Evolutionary conservation across 2,329 filamentous ascomycete species (phyloP), one percentile per base, ranked within the genome.

Genomic region (Beauveria sp.): DNA sequence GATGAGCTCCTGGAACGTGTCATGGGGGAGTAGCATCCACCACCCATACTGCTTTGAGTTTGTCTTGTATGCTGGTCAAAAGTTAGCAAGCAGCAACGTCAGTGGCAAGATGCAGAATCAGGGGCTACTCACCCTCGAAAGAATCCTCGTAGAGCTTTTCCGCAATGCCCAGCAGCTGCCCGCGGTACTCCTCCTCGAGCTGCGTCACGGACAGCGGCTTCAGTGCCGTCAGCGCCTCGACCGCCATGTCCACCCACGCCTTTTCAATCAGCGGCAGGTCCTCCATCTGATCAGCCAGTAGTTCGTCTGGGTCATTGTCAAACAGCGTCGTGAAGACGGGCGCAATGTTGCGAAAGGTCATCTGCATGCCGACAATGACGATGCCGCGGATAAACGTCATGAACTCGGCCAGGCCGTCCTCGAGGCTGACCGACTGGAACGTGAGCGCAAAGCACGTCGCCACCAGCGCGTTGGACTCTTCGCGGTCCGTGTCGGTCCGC

Each of bases 331-430:
- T 74, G 64, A 84, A 85, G 55, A 85, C 72, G 60, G 82, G 77
- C 22, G 76, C 76, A 48, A 79, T 76, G 24, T 78, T 76, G 58
- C 78, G 76, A 63, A 74, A 73, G 69, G 76, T 76, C 77, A 86
- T 82, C 66, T 84, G 82, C 64, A 80, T 76, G 12, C 76, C 78
- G 3, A 86, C 76, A 51, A 85, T 76, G 64, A 82, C 70, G 65
- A 86, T 80, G 18, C 83, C 83, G 31, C 83, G 77, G 63, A 83
- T 80, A 66, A 86, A 85, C 0, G 80, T 83, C 79, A 86, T 82
- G 70, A 80, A 86, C 70, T 86, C 83, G n/a, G 75, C 73, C 72
- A 86, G 74, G 45, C 83, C 83, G 65, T 86, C 83, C 26, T 82
- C 78, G 34, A 86, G 77, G 62, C 77, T 75, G 14, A 83, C 79